A percentile compares a stretch with the other conserved stretches of the same genome.
These are phyloP conservation scores for Bondarzewia mesenterica DNA, from an alignment of 1,284 basidiomycete genomes.

Conservation along the genomic window DNA sequence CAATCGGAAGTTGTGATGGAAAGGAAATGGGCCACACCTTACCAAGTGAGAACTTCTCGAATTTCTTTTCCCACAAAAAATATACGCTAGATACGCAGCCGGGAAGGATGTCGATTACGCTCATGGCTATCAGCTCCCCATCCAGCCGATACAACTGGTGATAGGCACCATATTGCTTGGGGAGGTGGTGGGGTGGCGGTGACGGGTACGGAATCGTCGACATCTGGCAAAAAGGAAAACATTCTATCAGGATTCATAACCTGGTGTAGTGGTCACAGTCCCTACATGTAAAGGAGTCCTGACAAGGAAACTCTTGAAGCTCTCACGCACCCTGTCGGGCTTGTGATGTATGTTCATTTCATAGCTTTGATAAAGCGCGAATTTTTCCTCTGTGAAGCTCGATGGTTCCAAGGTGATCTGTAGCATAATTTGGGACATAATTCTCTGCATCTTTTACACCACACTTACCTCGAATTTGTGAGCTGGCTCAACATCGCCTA, in stretches of 20 bases:
- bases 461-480: constrained; percentile 47
- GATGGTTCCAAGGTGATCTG: constrained; percentile 73
- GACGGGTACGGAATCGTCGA: constrained; percentile 55
- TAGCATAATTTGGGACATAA: neutral
- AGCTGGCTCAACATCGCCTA: constrained; percentile 15
- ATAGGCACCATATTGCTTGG: constrained; percentile 74
- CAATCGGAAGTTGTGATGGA: neutral
- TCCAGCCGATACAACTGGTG: constrained; percentile 84
- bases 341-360: constrained; percentile 77
- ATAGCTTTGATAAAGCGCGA: constrained; percentile 66
- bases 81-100: constrained; percentile 91
- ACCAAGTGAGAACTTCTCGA: constrained; percentile 73
- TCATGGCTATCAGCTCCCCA: constrained; percentile 77
- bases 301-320: constrained; percentile 74
- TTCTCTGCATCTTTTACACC: neutral
- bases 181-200: constrained; percentile 46
- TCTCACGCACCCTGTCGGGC: constrained; percentile 34
- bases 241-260: too few species aligned
- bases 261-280: too few species aligned
- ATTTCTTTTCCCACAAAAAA: constrained; percentile 85
- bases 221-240: too few species aligned
- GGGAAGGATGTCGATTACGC: constrained; percentile 89
- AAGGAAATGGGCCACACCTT: constrained; percentile 41
- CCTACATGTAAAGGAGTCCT: constrained; percentile 68
- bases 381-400: constrained; percentile 75